These are phyloP conservation scores for Pyrenopolyporus hunteri DNA, from an alignment of 495 filamentous ascomycete genomes.

Conservation along the genomic window DNA sequence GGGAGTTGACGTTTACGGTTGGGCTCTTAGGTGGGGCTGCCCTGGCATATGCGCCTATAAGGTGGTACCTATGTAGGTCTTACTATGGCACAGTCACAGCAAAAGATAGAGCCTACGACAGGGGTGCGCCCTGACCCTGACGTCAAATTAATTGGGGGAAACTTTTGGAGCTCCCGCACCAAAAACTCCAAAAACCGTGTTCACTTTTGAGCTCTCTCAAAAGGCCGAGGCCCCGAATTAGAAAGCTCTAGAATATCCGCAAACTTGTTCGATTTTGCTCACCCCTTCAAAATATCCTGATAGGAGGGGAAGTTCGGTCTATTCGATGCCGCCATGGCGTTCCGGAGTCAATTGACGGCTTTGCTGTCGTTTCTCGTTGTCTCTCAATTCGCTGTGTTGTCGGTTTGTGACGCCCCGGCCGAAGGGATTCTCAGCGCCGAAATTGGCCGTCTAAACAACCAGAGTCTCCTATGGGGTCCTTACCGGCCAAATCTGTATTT, in stretches of 20 bases:
- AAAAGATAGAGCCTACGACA: not conserved
- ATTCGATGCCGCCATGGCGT: constrained; percentile 39
- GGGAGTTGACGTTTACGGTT: no score
- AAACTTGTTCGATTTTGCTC: not conserved
- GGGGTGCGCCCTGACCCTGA: constrained; percentile 30
- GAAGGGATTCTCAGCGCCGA: constrained; percentile 56
- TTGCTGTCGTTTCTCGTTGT: constrained; percentile 38
- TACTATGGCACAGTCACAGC: not conserved
- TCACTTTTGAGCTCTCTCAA: constrained; percentile 33
- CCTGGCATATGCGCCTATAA: constrained; percentile 9
- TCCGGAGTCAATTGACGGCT: constrained; percentile 41
- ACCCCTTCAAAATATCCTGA: not conserved
- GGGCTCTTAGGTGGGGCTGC: constrained; percentile 21
- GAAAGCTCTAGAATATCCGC: constrained; percentile 5
- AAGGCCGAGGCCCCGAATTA: constrained; percentile 6
- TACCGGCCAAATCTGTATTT: constrained; percentile 97
- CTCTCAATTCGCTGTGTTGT: constrained; percentile 4
- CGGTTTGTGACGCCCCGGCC: constrained; percentile 23
- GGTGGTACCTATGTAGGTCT: not conserved
- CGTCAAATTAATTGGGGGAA: constrained; percentile 38
- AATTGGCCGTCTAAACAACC: constrained; percentile 69
- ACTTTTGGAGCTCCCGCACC: constrained; percentile 19
- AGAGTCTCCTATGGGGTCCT: constrained; percentile 93
- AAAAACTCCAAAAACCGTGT: constrained; percentile 40
- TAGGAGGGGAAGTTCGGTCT: not conserved